phyloP scores from a whole-genome alignment of 1,284 basidiomycete genomes.

The Cystobasidiaceae sp. region DNA sequence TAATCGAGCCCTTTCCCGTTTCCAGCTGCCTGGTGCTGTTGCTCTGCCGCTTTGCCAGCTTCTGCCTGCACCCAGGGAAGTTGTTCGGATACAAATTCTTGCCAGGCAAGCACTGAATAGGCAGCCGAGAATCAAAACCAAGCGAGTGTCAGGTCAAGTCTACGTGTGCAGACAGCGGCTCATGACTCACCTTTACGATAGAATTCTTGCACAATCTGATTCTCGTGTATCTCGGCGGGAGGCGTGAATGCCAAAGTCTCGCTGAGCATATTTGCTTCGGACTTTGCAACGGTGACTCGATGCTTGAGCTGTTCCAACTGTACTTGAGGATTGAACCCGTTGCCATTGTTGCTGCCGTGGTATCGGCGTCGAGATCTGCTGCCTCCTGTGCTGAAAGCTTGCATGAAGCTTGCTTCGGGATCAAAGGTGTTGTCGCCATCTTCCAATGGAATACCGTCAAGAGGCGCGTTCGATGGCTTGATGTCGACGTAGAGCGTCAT shows the following conservation, averaged over 20 bases:
- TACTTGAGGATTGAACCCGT: constrained; percentile 19
- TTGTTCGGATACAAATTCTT: constrained; percentile 48
- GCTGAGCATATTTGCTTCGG: constrained; percentile 35
- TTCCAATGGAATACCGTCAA: constrained; percentile 30
- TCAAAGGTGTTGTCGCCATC: constrained; percentile 31
- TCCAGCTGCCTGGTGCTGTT: not conserved
- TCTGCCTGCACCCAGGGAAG: constrained; percentile 51
- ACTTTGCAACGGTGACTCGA: constrained; percentile 31
- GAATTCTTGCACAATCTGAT: constrained; percentile 46
- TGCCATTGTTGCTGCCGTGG: not conserved
- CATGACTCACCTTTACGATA: constrained; percentile 43
- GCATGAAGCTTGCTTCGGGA: constrained; percentile 1
- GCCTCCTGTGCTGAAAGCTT: not conserved
- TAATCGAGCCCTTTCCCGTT: too few relatives aligned
- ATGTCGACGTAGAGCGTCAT: constrained; percentile 33
- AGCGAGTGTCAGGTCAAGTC: too few relatives aligned
- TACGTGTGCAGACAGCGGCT: too few relatives aligned
- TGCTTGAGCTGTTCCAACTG: constrained; percentile 32
- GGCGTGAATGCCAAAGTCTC: constrained; percentile 34
- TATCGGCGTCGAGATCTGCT: too few relatives aligned
- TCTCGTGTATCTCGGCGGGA: constrained; percentile 26
- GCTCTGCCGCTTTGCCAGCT: constrained; percentile 44
- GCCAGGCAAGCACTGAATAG: constrained; percentile 43
- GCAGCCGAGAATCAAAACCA: not conserved
- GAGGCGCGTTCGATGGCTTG: constrained; percentile 22